These are phyloP conservation scores for Psilocybe sp. DNA, from an alignment of 768 basidiomycete species.

Conservation along the genomic window DNA sequence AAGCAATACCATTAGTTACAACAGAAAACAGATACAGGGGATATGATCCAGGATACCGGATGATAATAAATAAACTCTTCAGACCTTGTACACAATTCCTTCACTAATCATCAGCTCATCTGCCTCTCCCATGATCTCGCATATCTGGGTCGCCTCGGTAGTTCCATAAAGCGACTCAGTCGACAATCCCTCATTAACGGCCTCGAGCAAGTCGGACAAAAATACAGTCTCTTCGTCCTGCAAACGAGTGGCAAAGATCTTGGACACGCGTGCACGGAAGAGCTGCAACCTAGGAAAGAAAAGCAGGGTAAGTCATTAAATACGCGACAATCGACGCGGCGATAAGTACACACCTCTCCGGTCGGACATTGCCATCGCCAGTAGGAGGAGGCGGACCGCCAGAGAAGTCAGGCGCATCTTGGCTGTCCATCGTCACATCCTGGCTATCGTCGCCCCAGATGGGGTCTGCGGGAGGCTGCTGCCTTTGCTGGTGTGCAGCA, in stretches of 20 bases:
- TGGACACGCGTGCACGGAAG: conserved; percentile 78
- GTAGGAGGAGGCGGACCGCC: conserved; percentile 21
- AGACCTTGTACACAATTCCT: conserved; percentile 84
- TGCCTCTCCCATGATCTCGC: conserved; percentile 70
- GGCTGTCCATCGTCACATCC: conserved; percentile 59
- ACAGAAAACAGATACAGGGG: conserved; percentile 6
- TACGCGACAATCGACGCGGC: conserved; percentile 1
- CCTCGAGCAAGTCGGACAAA: conserved; percentile 63
- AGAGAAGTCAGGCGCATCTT: conserved; percentile 10
- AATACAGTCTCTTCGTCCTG: conserved; percentile 79
- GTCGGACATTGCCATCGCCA: conserved; percentile 42
- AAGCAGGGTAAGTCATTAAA: conserved; percentile 3
- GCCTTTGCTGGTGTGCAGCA: conserved; percentile 2
- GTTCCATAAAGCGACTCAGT: conserved; percentile 74
- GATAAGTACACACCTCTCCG: conserved; percentile 51
- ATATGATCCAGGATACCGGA: conserved; percentile 4
- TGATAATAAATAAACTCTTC: conserved; percentile 12
- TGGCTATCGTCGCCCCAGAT: conserved; percentile 69
- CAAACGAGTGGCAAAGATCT: conserved; percentile 61
- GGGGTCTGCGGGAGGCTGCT: conserved; percentile 43
- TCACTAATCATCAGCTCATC: conserved; percentile 89
- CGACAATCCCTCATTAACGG: conserved; percentile 74
- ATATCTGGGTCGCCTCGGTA: conserved; percentile 72
- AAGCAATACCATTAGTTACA: neutral
- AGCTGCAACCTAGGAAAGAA: conserved; percentile 56